Conservation (phyloP, 2,329 filamentous ascomycete species). For the Xylariaceae sp. region DNA sequence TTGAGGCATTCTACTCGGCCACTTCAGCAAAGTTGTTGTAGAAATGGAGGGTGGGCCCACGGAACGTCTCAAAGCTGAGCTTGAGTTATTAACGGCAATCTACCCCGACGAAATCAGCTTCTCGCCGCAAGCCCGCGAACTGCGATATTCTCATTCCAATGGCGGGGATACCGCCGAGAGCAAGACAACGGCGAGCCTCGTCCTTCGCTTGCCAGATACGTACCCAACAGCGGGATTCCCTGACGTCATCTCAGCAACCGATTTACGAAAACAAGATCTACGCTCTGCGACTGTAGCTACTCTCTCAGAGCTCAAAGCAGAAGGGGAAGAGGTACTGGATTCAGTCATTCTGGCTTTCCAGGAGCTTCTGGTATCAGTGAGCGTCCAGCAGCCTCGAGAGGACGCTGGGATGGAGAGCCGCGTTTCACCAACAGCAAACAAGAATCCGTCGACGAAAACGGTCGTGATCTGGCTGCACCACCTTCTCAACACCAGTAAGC, state of each 20-base stretch:
- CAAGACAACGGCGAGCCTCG: conserved; percentile 3
- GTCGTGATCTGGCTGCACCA: conserved; percentile 21
- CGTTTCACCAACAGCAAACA: neutral
- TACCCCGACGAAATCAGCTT: conserved; percentile 16
- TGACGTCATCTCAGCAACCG: conserved; percentile 14
- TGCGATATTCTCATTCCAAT: conserved; percentile 10
- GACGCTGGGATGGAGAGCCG: neutral
- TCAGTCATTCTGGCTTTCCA: conserved; percentile 13
- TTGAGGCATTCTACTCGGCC: no score
- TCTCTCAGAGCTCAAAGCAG: conserved; percentile 5
- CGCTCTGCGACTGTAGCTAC: conserved; percentile 10
- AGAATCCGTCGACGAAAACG: conserved; percentile 3
- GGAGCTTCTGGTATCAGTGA: conserved; percentile 7
- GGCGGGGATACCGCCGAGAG: neutral
- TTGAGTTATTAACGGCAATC: conserved; percentile 9
- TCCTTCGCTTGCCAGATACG: conserved; percentile 15
- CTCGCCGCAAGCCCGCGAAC: conserved; percentile 12
- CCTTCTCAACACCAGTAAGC: conserved; percentile 21
- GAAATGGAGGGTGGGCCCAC: neutral
- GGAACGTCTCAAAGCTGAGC: conserved; percentile 4
- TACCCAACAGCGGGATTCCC: conserved; percentile 13
- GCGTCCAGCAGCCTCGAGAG: neutral
- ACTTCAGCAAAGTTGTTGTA: no score
- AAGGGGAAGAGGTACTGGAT: conserved; percentile 16
- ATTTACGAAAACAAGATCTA: conserved; percentile 12